These are phyloP conservation scores for Candida railenensis DNA, from an alignment of 805 yeast species.

Conservation along the genomic window DNA sequence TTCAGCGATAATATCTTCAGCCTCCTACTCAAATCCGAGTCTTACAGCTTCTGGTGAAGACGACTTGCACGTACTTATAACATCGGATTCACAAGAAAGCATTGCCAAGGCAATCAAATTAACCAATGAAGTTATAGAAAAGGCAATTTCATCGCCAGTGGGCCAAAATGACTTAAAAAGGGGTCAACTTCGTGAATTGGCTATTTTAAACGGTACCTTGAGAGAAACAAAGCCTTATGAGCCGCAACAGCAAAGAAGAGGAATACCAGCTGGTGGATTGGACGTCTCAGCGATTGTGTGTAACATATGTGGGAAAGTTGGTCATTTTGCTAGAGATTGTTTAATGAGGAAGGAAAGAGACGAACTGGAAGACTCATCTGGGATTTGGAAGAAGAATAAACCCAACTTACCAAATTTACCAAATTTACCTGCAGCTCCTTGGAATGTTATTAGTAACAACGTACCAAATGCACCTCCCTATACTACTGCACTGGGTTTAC, in stretches of 20 bases:
- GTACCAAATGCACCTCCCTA: not conserved
- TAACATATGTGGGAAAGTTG: slow-evolving; percentile 73
- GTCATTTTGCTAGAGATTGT: slow-evolving; percentile 91
- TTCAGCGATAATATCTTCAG: slow-evolving; percentile 13
- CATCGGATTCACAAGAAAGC: slow-evolving; percentile 77
- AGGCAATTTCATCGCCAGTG: slow-evolving; percentile 85
- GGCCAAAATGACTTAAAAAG: slow-evolving; percentile 92
- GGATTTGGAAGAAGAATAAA: not conserved
- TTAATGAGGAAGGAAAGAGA: slow-evolving; percentile 42
- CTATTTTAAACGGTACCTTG: slow-evolving; percentile 90
- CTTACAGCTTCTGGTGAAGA: slow-evolving; percentile 41
- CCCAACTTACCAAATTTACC: slow-evolving; percentile 2
- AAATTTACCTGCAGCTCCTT: slow-evolving; percentile 7
- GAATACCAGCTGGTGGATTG: slow-evolving; percentile 25
- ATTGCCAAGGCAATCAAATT: slow-evolving; percentile 71
- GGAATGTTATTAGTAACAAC: not conserved
- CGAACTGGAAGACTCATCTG: not conserved
- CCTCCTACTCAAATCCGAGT: slow-evolving; percentile 20
- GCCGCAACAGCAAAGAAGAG: slow-evolving; percentile 21
- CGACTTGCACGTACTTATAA: slow-evolving; percentile 83
- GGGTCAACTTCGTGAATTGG: slow-evolving; percentile 87
- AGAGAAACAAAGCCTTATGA: slow-evolving; percentile 70
- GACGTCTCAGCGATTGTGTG: slow-evolving; percentile 62
- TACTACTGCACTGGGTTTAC: not conserved
- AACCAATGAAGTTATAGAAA: slow-evolving; percentile 73